Base-by-base conservation (phyloP, 2,329 filamentous ascomycete genomes). In the Escovopsis sp. region DNA sequence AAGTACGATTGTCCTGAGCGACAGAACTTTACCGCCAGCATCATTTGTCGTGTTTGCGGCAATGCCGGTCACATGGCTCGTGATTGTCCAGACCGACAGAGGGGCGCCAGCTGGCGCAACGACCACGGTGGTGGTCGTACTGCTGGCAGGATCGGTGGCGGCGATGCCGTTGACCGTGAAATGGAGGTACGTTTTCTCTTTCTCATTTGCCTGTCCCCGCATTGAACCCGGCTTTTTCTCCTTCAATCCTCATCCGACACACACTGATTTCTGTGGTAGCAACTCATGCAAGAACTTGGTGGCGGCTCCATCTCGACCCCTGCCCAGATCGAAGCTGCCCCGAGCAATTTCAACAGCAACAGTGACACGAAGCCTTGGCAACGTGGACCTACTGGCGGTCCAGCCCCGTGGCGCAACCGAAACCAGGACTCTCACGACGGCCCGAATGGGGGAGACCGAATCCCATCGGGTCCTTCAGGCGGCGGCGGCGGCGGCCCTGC, bases 1-100 rank as follows among this genome's bases (percentile, higher is more conserved):
- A 98, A 98, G 67, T 96, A 95, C 62, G 91, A 98, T 60, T 98
- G 91, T 55, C 91, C 91, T 12, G 86, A 98, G 67, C 85, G 91
- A 63, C 85, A 88, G 60, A 98, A 98, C 67, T 96, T 83, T 66
- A 98, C 91, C n/a, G 88, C 91, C 55, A 96, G 87, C 65, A 96
- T 98, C 61, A 96, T 98, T 59, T 98, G 91, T 67, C 88, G 89
- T 55, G 84, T 95, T 54, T 98, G 91, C 67, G 91, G 91, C 53
- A 95, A 96, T 60, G 88, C 91, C 50, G 91, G 91, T 18, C 91
- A 98, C 56, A 95, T 98, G 87, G 91, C 88, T 52, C 82, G 89
- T 54, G 91, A 98, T 66, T 98, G 91, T 75, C 87, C 89, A 38
- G 91, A 98, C 58, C 75, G 91, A 59, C 85, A 91, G 68, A 80